Evolutionary conservation across 345 rosid genomes (phyloP), one percentile per base, ranked within the genome.

Genomic region (Populus deltoides): DNA sequence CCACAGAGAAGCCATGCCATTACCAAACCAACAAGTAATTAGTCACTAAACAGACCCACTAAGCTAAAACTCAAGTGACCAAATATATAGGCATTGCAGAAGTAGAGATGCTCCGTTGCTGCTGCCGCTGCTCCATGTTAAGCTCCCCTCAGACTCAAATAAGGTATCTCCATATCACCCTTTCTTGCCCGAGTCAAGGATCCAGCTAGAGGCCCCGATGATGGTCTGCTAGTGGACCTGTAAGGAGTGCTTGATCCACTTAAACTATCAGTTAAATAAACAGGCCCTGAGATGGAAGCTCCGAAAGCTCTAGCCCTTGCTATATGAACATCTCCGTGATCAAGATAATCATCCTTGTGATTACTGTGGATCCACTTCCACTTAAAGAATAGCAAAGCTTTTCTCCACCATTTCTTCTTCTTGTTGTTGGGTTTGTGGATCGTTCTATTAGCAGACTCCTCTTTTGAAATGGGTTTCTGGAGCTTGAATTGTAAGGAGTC

Each of bases 321-420:
- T 35, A 67, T 45, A 49, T 85, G 94, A 17, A 86, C 93, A 62
- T 92, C 79, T 72, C 72, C 75, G 7, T 9, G 36, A 18, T 80
- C 75, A 45, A 22, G 62, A 0, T 43, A 17, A 22, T 49, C 66
- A 24, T 35, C 72, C 29, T 45, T 49, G 39, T 39, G 65, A 77
- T 71, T n/a, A 80, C 57, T 72, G 65, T 67, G 76, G 66, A 81
- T 62, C 85, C 90, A 83, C 77, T 84, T 87, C 87, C 93, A 85
- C 35, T 89, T 92, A 89, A 93, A 85, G 85, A 92, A 88, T 27
- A 87, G 80, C 25, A 93, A 79, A 12, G 97, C 94, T 41, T 85
- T 92, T 79, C 79, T 90, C 99, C 99, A 94, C 97, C 99, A 88
- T 7, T 84, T 84, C 76, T 85, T 90, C 90, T 87, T 90, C 82